Conservation (phyloP, 495 filamentous ascomycete species). For the Filosporella fistucella region DNA sequence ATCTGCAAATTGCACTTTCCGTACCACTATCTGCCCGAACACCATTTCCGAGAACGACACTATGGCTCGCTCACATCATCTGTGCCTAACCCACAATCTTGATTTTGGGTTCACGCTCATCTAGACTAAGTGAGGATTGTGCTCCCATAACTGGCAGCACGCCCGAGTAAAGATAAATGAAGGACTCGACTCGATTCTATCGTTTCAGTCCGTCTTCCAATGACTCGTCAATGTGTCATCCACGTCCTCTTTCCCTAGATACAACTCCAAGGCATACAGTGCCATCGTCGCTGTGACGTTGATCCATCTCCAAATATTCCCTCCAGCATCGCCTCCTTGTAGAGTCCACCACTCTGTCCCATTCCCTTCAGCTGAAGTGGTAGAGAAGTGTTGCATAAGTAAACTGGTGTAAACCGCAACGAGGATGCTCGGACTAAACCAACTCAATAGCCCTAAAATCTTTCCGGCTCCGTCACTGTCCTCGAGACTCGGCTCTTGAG, state of each 20-base stretch:
- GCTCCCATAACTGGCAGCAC: too few relatives aligned
- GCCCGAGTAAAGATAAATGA: too few relatives aligned
- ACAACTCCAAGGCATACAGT: conserved; percentile 84
- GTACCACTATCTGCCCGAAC: too few relatives aligned
- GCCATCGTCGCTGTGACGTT: conserved; percentile 85
- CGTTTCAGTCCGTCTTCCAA: conserved; percentile 80
- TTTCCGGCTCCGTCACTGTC: conserved; percentile 79
- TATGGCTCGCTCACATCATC: too few relatives aligned
- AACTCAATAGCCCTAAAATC: conserved; percentile 75
- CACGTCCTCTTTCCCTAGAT: conserved; percentile 71
- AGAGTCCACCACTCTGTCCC: conserved; percentile 74
- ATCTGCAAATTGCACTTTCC: too few relatives aligned
- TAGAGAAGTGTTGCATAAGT: conserved; percentile 89
- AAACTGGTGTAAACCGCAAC: conserved; percentile 97
- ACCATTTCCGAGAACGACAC: too few relatives aligned
- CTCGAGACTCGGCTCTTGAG: conserved; percentile 77
- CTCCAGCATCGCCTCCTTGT: conserved; percentile 71
- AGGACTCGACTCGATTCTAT: conserved; percentile 3
- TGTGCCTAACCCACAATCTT: too few relatives aligned
- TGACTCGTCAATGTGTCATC: conserved; percentile 68
- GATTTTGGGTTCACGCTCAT: too few relatives aligned
- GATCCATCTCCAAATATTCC: conserved; percentile 88
- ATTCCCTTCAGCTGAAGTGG: conserved; percentile 55
- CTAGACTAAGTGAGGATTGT: too few relatives aligned
- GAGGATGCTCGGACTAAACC: conserved; percentile 88